Conservation (phyloP, 345 rosid genomes). For the Pistacia vera region DNA sequence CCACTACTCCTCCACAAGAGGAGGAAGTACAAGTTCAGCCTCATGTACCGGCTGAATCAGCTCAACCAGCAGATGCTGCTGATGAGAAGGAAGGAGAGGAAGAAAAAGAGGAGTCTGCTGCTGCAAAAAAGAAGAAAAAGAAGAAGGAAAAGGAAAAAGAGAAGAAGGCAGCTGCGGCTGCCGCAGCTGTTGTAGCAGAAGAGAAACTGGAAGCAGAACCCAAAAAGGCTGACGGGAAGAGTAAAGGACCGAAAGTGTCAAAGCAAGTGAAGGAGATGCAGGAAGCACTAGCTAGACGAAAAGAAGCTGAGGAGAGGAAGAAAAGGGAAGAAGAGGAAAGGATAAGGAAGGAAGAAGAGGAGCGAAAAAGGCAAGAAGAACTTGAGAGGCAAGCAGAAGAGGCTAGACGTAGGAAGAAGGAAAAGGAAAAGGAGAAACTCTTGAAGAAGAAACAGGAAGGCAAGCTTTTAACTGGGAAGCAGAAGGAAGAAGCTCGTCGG, state of each 20-base stretch:
- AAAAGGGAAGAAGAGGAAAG: conserved; percentile 90
- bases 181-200: conserved; percentile 46
- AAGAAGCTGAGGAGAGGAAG: conserved; percentile 80
- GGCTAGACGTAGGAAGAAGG: conserved; percentile 84
- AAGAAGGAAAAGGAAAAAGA: conserved; percentile 84
- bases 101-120: conserved; percentile 68
- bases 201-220: conserved; percentile 52
- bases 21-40: conserved; percentile 51
- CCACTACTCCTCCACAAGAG: conserved; percentile 43
- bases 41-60: conserved; percentile 47
- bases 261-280: conserved; percentile 98
- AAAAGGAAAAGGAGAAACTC: conserved; percentile 86
- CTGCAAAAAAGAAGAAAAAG: conserved; percentile 90
- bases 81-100: conserved; percentile 80
- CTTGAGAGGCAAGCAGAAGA: conserved; percentile 92
- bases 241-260: conserved; percentile 79
- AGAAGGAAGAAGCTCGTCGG: conserved; percentile 87
- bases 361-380: conserved; percentile 75
- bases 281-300: conserved; percentile 80
- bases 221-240: conserved; percentile 72
- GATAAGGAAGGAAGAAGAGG: conserved; percentile 91
- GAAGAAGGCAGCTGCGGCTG: conserved; percentile 60
- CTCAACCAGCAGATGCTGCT: conserved; percentile 32
- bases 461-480: conserved; percentile 81
- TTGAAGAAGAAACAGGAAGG: conserved; percentile 93